Evolutionary conservation across 768 basidiomycete species (phyloP).

Genomic region (Kwoniella sp.): DNA sequence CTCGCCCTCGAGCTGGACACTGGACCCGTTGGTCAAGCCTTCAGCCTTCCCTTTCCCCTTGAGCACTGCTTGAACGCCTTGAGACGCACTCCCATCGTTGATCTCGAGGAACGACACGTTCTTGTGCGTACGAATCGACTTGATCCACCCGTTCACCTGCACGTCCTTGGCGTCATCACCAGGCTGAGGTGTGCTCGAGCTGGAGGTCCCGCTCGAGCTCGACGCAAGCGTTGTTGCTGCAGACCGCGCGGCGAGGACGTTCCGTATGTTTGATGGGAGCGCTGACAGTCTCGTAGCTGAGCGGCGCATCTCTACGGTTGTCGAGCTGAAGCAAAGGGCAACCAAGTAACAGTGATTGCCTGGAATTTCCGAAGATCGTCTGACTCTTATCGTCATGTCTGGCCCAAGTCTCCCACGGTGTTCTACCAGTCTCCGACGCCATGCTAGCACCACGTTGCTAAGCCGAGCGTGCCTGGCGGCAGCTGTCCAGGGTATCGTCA

Average conservation of each 20-base stretch:
- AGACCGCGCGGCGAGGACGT: background rate
- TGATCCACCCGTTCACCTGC: conserved; percentile 76
- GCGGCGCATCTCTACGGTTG: conserved; percentile 13
- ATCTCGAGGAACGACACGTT: conserved; percentile 73
- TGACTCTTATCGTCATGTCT: too few species aligned
- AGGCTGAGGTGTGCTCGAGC: background rate
- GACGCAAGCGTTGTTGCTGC: too few species aligned
- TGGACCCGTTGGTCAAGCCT: conserved; percentile 57
- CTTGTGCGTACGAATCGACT: conserved; percentile 80
- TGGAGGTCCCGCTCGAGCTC: too few species aligned
- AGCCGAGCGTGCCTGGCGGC: too few species aligned
- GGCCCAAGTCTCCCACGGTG: too few species aligned
- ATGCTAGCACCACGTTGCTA: too few species aligned
- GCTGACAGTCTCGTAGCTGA: conserved; percentile 1
- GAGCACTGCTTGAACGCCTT: conserved; percentile 76
- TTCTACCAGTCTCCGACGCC: too few species aligned
- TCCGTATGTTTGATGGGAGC: conserved; percentile 13
- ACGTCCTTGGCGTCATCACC: conserved; percentile 20
- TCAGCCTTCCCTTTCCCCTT: conserved; percentile 52
- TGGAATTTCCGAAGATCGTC: background rate
- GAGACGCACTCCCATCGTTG: conserved; percentile 69
- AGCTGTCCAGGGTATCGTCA: too few species aligned
- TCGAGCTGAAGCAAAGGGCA: too few species aligned
- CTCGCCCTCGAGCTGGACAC: conserved; percentile 56
- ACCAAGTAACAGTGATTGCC: too few species aligned